Evolutionary conservation across 1,284 basidiomycete genomes (phyloP), one percentile per base, ranked within the genome.

Genomic region (Ustilago bromivora): DNA sequence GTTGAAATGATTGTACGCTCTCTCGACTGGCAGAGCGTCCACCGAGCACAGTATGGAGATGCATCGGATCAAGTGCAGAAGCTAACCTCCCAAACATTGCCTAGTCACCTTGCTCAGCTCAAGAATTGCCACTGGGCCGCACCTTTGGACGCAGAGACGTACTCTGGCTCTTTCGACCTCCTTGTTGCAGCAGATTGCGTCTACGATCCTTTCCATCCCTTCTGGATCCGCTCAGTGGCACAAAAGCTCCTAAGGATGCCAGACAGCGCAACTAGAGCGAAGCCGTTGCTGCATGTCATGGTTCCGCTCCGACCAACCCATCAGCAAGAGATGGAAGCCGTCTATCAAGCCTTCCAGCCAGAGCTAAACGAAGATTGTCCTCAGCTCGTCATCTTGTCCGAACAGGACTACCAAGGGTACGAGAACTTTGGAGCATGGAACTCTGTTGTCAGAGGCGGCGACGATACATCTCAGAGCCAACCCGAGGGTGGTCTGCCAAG

Each of bases 151-250:
- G 55, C 61, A 15, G 58, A 60, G 7, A 15, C 40, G 8, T n/a
- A 49, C 31, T 23, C 57, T 23, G 62, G 31, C 6, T 41, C 46
- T 13, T 82, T 79, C 43, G 82, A 84, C 43, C 36, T 79, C 19
- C 49, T 84, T 46, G 58, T 84, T 46, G 82, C 81, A 31, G 80
- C 81, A 35, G 83, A 84, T 56, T 84, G 83, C 58, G 71, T 84
- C 28, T 84, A 84, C 61, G 82, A 84, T 56, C 71, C 78, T 8
- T 53, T 71, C 2, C 83, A 84, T 57, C 79, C 83, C 0, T 15
- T 54, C 19, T 84, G 83, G 83, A 81, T 84, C 35, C 67, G 72
- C 3, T 74, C 83, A 4, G 83, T 84, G 0, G 82, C 79, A 8
- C 64, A 69, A 59, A 58, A 66, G 72, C 63, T 71, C 66, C 52